A percentile compares a stretch with the other conserved stretches of the same genome.
phyloP scores from a whole-genome alignment of 202 grass and related monocot genomes.

The Bolboschoenoplectus hybrid region DNA sequence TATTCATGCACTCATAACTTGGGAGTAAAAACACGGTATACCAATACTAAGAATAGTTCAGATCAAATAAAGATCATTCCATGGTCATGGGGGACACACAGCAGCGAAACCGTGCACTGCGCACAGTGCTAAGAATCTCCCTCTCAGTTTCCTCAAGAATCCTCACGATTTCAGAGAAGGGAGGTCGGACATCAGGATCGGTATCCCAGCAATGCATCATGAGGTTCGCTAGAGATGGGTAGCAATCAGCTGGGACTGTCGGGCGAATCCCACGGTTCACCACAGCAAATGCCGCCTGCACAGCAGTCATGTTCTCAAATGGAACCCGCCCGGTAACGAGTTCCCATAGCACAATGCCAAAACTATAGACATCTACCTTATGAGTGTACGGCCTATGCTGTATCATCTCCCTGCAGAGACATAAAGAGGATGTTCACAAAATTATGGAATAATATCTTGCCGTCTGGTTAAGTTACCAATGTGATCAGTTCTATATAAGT shows the following conservation, averaged over 20 bases:
- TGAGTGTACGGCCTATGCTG: constrained; percentile 54
- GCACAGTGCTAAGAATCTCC: constrained; percentile 77
- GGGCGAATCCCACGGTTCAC: constrained; percentile 86
- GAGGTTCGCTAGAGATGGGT: constrained; percentile 70
- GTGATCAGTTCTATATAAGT: background rate
- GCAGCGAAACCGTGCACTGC: constrained; percentile 94
- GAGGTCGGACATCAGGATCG: constrained; percentile 77
- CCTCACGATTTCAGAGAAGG: constrained; percentile 80
- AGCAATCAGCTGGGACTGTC: constrained; percentile 69
- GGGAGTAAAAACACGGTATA: constrained; percentile 13
- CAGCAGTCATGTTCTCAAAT: constrained; percentile 54
- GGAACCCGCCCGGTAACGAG: constrained; percentile 48
- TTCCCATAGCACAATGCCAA: constrained; percentile 64
- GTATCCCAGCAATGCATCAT: constrained; percentile 94
- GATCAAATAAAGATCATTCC: constrained; percentile 53
- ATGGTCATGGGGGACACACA: constrained; percentile 89
- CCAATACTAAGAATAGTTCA: background rate
- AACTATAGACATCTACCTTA: constrained; percentile 65
- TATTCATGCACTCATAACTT: constrained; percentile 21
- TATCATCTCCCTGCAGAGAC: constrained; percentile 48
- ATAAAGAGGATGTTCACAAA: constrained; percentile 1
- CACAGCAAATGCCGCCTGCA: constrained; percentile 61
- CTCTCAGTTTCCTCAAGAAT: constrained; percentile 87
- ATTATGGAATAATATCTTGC: background rate
- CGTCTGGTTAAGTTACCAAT: background rate